phyloP scores from a whole-genome alignment of 176 grass and related monocot genomes.

The Raddia guianensis region DNA sequence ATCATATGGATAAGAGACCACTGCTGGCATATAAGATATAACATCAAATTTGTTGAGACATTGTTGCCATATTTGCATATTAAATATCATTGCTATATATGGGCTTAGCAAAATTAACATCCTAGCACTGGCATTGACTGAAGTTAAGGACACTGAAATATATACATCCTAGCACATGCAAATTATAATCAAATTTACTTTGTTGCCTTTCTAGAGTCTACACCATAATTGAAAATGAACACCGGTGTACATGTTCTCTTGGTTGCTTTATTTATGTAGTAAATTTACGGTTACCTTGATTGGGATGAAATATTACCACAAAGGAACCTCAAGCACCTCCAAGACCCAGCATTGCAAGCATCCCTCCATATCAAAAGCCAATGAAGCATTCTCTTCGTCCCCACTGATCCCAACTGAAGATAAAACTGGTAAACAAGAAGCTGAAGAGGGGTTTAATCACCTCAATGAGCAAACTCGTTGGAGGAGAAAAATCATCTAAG shows the following conservation, averaged over 20 bases:
- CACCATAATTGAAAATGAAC: background rate
- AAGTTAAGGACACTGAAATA: too few species aligned
- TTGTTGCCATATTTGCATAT: too few species aligned
- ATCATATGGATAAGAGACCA: too few species aligned
- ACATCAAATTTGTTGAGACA: too few species aligned
- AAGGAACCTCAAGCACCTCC: constrained; percentile 57
- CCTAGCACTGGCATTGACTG: too few species aligned
- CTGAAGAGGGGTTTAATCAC: constrained; percentile 80
- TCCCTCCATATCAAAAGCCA: constrained; percentile 71
- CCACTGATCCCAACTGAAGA: constrained; percentile 68
- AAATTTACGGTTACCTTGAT: constrained; percentile 9
- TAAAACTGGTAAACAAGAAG: constrained; percentile 53
- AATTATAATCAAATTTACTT: too few species aligned
- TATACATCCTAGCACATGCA: too few species aligned
- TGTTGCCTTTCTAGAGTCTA: too few species aligned
- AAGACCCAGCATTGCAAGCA: constrained; percentile 49
- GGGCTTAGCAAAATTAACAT: too few species aligned
- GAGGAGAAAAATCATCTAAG: constrained; percentile 68
- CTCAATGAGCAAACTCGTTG: constrained; percentile 67
- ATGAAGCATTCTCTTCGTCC: constrained; percentile 64
- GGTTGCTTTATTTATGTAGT: background rate
- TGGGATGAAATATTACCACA: constrained; percentile 30
- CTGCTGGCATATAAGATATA: too few species aligned
- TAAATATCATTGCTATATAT: too few species aligned
- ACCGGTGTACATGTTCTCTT: background rate